These are phyloP conservation scores for Cruciata laevipes DNA, from an alignment of 257 asterid genomes.

Conservation along the genomic window DNA sequence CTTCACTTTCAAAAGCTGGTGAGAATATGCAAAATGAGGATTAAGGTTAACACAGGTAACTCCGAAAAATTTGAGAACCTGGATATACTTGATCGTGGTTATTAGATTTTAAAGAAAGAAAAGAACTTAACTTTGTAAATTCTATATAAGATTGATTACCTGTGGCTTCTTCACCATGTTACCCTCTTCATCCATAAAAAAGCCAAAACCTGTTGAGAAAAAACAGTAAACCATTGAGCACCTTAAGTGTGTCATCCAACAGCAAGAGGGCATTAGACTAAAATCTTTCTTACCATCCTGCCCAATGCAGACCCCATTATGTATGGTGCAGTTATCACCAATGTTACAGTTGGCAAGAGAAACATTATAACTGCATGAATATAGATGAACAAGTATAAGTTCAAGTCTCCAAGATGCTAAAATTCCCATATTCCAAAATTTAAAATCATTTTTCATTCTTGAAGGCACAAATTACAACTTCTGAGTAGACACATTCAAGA, in stretches of 20 bases:
- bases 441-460: not conserved
- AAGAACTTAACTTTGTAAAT: not conserved
- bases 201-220: constrained; percentile 67
- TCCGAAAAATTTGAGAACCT: not conserved
- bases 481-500: not conserved
- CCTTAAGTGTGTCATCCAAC: not conserved
- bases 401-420: not conserved
- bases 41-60: not conserved
- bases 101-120: not conserved
- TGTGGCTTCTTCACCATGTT: constrained; percentile 86
- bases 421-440: not conserved
- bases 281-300: constrained; percentile 65
- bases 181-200: constrained; percentile 63
- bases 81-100: not conserved
- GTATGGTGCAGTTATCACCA: constrained; percentile 69
- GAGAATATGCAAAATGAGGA: constrained; percentile 5
- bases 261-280: not conserved
- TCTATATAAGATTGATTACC: constrained; percentile 26
- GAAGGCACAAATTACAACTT: not conserved
- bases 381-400: not conserved
- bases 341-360: constrained; percentile 65
- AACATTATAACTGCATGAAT: constrained; percentile 50
- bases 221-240: constrained; percentile 5
- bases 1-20: constrained; percentile 56
- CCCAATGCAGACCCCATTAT: constrained; percentile 85